Conservation (phyloP, 73 alveolate genomes). For the Vitrella brassicaformis region DNA sequence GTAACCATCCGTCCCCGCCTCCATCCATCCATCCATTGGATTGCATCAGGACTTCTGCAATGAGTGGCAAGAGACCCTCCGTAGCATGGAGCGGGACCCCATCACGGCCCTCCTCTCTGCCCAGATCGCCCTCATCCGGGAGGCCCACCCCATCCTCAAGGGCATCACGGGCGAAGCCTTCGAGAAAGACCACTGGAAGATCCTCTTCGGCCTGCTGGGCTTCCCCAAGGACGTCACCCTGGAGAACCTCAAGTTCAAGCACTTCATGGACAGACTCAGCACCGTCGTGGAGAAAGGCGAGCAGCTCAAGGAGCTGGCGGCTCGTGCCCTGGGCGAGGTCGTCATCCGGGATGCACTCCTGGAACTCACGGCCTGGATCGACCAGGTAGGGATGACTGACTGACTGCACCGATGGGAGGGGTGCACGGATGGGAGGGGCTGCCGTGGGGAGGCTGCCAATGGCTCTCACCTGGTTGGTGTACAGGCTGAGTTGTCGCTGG, state of each 20-base stretch:
- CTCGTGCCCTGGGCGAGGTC: slow-evolving; percentile 98
- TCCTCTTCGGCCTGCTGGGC: slow-evolving; percentile 78
- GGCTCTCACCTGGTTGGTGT: too few relatives aligned
- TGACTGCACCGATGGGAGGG: too few relatives aligned
- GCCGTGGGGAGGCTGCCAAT: too few relatives aligned
- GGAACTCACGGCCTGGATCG: slow-evolving; percentile 65
- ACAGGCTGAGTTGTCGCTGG: slow-evolving; percentile 55
- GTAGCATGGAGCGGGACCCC: slow-evolving; percentile 49
- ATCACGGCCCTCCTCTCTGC: slow-evolving; percentile 39
- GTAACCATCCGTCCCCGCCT: slow-evolving; percentile 12
- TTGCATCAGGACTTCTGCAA: slow-evolving; percentile 57
- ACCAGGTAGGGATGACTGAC: too few relatives aligned
- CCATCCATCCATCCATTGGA: too few relatives aligned
- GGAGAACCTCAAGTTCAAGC: slow-evolving; percentile 86
- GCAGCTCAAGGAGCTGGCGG: slow-evolving; percentile 89
- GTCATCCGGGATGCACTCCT: slow-evolving; percentile 45
- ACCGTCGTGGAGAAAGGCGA: slow-evolving; percentile 60
- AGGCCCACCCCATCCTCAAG: slow-evolving; percentile 81
- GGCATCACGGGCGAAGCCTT: slow-evolving; percentile 96
- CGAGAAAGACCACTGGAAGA: slow-evolving; percentile 99
- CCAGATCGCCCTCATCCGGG: slow-evolving; percentile 13
- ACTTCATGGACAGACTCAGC: slow-evolving; percentile 14
- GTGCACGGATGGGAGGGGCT: too few relatives aligned
- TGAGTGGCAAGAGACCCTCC: slow-evolving; percentile 50
- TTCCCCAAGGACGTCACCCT: slow-evolving; percentile 86